These are phyloP conservation scores for Diaporthe australafricana DNA, from an alignment of 2,329 filamentous ascomycete species.

Conservation along the genomic window DNA sequence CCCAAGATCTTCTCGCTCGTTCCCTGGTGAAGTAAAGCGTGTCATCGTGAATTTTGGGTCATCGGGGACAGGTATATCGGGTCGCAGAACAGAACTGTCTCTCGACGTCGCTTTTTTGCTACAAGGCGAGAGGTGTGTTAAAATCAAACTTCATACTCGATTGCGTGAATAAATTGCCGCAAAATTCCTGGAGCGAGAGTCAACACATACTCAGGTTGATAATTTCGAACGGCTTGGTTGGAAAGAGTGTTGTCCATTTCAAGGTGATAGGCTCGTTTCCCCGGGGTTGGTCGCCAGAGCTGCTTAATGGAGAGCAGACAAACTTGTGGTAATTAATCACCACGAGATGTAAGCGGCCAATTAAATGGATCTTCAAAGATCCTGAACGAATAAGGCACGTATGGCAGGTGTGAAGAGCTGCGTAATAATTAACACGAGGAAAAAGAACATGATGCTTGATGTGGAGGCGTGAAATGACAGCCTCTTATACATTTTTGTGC, in stretches of 20 bases:
- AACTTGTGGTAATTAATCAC: neutral
- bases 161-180: neutral
- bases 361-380: too few relatives aligned
- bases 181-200: too few relatives aligned
- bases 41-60: slow-evolving; percentile 25
- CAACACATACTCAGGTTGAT: neutral
- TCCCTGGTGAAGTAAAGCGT: neutral
- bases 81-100: neutral
- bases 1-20: slow-evolving; percentile 14
- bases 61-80: slow-evolving; percentile 9
- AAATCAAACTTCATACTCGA: neutral
- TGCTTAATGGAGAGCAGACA: neutral
- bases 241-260: neutral
- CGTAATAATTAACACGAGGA: neutral
- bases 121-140: neutral
- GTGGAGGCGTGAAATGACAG: neutral
- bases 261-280: neutral
- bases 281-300: neutral
- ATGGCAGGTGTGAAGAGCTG: neutral
- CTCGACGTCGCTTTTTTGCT: neutral
- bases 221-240: neutral
- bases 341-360: too few relatives aligned
- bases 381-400: too few relatives aligned
- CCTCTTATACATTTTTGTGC: neutral
- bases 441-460: neutral